Conservation (phyloP, 208 protist species). For the Leishmania amazonensis region DNA sequence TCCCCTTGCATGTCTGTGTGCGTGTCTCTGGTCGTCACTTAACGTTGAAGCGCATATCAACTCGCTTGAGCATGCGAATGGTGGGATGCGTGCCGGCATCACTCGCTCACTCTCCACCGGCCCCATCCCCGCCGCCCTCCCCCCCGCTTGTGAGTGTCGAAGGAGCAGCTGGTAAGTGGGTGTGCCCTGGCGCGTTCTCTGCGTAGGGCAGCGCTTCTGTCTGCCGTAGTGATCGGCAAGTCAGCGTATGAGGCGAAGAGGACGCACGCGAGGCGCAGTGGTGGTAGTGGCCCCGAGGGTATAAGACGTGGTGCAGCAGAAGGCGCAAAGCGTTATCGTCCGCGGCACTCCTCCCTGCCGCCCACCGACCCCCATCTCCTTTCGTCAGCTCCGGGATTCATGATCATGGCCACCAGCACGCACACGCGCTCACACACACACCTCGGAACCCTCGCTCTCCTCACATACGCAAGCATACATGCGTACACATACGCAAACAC, state of each 20-base stretch:
- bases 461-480: neutral
- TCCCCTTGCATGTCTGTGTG: neutral
- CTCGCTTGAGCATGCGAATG: neutral
- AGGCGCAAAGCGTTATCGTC: neutral
- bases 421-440: neutral
- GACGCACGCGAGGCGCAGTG: neutral
- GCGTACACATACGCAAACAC: neutral
- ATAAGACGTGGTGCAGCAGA: neutral
- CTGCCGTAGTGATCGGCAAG: neutral
- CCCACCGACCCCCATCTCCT: neutral
- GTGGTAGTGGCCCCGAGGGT: neutral
- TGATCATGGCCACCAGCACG: neutral
- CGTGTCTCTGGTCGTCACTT: neutral
- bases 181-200: neutral
- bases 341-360: neutral
- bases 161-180: neutral
- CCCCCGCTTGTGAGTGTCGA: neutral
- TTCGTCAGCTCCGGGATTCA: neutral
- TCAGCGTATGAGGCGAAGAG: neutral
- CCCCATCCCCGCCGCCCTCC: neutral
- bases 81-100: neutral
- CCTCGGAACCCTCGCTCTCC: neutral
- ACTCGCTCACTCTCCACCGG: neutral
- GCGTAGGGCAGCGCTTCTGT: neutral
- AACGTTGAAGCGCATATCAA: neutral